phyloP scores from a whole-genome alignment of 768 basidiomycete genomes.

The Russula compacta region DNA sequence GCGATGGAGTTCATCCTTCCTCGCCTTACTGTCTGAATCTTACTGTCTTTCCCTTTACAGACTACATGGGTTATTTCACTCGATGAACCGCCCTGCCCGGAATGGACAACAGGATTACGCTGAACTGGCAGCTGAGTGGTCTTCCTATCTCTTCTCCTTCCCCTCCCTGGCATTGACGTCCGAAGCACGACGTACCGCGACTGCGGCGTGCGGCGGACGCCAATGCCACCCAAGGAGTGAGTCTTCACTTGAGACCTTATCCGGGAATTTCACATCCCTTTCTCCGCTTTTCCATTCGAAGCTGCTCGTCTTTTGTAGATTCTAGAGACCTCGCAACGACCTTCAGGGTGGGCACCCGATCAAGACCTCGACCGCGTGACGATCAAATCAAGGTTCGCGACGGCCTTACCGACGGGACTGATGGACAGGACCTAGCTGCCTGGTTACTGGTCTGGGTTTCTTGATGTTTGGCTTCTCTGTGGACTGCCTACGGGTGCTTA shows the following conservation, averaged over 20 bases:
- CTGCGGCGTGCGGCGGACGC: constrained; percentile 1
- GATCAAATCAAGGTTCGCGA: not conserved
- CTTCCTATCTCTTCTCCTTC: not conserved
- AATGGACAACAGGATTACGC: not conserved
- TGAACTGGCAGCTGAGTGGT: not conserved
- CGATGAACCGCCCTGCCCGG: not conserved
- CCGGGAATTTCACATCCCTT: not conserved
- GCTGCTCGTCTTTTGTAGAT: not conserved
- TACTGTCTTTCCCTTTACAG: not conserved
- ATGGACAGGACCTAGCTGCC: not conserved
- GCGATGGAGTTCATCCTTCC: too few species aligned
- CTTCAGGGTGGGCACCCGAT: constrained; percentile 1
- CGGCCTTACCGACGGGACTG: not conserved
- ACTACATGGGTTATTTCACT: not conserved
- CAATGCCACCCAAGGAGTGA: too few species aligned
- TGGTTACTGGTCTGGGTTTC: not conserved
- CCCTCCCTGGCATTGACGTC: not conserved
- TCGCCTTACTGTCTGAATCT: too few species aligned
- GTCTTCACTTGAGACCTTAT: too few species aligned
- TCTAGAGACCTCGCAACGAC: not conserved
- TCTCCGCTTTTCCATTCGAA: not conserved
- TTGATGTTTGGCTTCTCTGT: not conserved
- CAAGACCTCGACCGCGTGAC: not conserved
- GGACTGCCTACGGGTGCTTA: not conserved
- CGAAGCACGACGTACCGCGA: not conserved